Conservation (phyloP, 345 rosid species). For the Xanthoceras sorbifolium region DNA sequence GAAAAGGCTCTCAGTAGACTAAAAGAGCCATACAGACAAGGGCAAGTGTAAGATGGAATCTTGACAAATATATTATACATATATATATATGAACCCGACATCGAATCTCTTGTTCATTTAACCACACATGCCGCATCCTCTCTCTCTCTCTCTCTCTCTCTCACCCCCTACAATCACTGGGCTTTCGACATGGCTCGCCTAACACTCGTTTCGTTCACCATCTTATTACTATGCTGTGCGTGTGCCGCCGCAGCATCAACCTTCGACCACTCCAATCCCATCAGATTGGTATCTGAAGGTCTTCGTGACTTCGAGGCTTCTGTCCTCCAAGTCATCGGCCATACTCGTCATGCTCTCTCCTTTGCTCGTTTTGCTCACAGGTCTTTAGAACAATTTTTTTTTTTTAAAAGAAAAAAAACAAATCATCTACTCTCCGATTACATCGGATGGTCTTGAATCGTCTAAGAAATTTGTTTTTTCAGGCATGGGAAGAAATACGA, state of each 20-base stretch:
- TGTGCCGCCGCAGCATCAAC: conserved; percentile 39
- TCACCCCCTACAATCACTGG: background rate
- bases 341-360: conserved; percentile 53
- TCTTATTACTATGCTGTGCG: conserved; percentile 32
- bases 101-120: background rate
- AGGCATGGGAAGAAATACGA: conserved; percentile 79
- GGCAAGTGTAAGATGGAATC: conserved; percentile 9
- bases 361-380: conserved; percentile 78
- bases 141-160: background rate
- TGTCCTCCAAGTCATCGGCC: conserved; percentile 59
- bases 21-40: background rate
- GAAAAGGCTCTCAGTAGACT: no score
- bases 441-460: background rate
- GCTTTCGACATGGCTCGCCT: conserved; percentile 41
- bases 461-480: background rate
- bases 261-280: conserved; percentile 71
- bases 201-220: conserved; percentile 28
- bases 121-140: background rate
- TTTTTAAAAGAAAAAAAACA: background rate
- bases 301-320: conserved; percentile 60
- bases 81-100: background rate
- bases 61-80: background rate
- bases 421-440: background rate
- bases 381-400: conserved; percentile 30
- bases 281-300: conserved; percentile 61